These are phyloP conservation scores for Neurospora sp. DNA, from an alignment of 2,329 filamentous ascomycete genomes.

Conservation along the genomic window DNA sequence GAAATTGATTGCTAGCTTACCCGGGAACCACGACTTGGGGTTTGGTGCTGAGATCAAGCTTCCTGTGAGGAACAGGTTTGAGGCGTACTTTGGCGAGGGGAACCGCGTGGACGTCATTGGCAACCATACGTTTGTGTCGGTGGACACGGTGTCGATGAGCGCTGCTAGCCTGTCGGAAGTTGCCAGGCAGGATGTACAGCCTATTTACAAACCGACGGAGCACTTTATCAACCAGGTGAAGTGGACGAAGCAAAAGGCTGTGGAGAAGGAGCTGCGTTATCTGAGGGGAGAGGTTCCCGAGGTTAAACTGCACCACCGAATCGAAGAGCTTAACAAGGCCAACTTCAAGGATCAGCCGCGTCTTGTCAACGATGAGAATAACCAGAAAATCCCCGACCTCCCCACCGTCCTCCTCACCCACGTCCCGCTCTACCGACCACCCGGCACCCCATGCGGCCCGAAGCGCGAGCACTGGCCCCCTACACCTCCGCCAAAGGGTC, in stretches of 20 bases:
- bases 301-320: conserved; percentile 45
- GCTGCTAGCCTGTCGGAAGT: conserved; percentile 50
- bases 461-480: conserved; percentile 77
- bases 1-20: conserved; percentile 74
- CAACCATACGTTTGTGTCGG: conserved; percentile 89
- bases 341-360: conserved; percentile 30
- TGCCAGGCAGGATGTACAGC: conserved; percentile 39
- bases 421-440: conserved; percentile 75
- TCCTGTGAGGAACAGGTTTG: conserved; percentile 72
- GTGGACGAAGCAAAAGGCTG: conserved; percentile 54
- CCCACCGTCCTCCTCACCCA: conserved; percentile 87
- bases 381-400: conserved; percentile 43
- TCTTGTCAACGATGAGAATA: conserved; percentile 28
- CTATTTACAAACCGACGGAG: conserved; percentile 66
- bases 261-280: conserved; percentile 57
- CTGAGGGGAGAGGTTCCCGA: conserved; percentile 52
- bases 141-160: conserved; percentile 82
- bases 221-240: conserved; percentile 66
- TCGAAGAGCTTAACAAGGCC: conserved; percentile 47
- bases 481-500: conserved; percentile 48
- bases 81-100: conserved; percentile 80
- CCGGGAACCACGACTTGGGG: conserved; percentile 91
- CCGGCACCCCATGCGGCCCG: conserved; percentile 80
- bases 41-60: conserved; percentile 80
- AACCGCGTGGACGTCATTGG: conserved; percentile 86